These are phyloP conservation scores for Hirschfeldia incana DNA, from an alignment of 345 rosid species.

Conservation along the genomic window DNA sequence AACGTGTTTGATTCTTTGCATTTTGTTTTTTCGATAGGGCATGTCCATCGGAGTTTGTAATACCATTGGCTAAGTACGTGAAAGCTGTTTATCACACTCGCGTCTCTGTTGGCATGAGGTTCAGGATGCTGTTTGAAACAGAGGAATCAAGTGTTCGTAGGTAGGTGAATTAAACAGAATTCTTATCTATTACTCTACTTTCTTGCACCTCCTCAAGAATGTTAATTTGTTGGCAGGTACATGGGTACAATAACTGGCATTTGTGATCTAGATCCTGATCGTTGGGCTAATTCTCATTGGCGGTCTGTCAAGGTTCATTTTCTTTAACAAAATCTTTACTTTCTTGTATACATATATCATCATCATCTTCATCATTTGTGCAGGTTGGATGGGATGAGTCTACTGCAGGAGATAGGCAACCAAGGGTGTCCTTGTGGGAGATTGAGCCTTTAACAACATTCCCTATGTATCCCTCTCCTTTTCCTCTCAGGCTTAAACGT, in stretches of 20 bases:
- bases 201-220: slow-evolving; percentile 4
- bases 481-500: slow-evolving; percentile 90
- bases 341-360: not conserved
- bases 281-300: slow-evolving; percentile 89
- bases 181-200: slow-evolving; percentile 5
- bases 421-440: slow-evolving; percentile 97
- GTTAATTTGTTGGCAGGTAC: slow-evolving; percentile 50
- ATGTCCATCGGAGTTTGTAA: not conserved
- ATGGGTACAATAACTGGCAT: slow-evolving; percentile 97
- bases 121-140: slow-evolving; percentile 70
- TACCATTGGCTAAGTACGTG: not conserved
- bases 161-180: slow-evolving; percentile 38
- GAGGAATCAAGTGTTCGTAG: slow-evolving; percentile 72
- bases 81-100: not conserved
- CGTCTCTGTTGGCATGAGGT: slow-evolving; percentile 54
- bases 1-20: not conserved
- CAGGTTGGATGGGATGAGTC: slow-evolving; percentile 99
- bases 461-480: slow-evolving; percentile 96
- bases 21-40: not conserved
- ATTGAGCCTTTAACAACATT: slow-evolving; percentile 95
- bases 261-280: slow-evolving; percentile 67
- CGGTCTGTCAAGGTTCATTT: slow-evolving; percentile 74
- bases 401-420: slow-evolving; percentile 97
- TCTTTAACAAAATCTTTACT: not conserved
- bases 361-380: slow-evolving; percentile 28